A percentile compares a stretch with the other conserved stretches of the same genome.
phyloP scores from a whole-genome alignment of 1,139 yeast species.

The Taphrina wiesneri region DNA sequence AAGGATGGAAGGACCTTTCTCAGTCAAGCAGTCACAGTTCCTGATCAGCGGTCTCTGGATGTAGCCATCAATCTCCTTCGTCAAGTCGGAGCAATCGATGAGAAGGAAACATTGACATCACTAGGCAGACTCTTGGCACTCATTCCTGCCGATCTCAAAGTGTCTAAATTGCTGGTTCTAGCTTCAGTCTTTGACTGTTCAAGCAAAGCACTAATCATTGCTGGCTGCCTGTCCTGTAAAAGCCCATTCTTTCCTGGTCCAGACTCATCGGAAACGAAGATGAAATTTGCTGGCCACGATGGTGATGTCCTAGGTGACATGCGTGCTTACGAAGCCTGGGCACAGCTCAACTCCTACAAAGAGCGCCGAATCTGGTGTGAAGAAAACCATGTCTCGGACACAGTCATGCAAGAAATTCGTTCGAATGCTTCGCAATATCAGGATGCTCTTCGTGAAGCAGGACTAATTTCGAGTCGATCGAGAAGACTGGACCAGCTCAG shows the following conservation, averaged over 20 bases:
- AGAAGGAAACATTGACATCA: slow-evolving; percentile 55
- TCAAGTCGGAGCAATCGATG: slow-evolving; percentile 70
- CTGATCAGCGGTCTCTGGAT: slow-evolving; percentile 58
- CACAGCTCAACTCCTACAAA: slow-evolving; percentile 44
- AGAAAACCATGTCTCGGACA: slow-evolving; percentile 64
- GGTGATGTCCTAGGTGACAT: slow-evolving; percentile 78
- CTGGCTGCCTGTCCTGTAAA: slow-evolving; percentile 72
- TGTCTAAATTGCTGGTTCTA: slow-evolving; percentile 76
- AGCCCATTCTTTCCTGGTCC: slow-evolving; percentile 65
- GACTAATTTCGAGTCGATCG: slow-evolving; percentile 50
- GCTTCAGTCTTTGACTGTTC: slow-evolving; percentile 83
- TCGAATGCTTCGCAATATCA: slow-evolving; percentile 70
- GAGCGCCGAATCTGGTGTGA: slow-evolving; percentile 54
- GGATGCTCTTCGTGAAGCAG: slow-evolving; percentile 69
- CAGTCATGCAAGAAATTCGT: slow-evolving; percentile 67
- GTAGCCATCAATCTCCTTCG: slow-evolving; percentile 64
- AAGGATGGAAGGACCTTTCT: slow-evolving; percentile 65
- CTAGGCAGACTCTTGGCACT: slow-evolving; percentile 74
- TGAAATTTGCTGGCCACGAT: slow-evolving; percentile 48
- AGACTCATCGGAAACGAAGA: slow-evolving; percentile 60
- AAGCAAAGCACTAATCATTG: slow-evolving; percentile 71
- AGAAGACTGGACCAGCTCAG: background rate
- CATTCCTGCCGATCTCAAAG: slow-evolving; percentile 80
- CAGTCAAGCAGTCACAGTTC: slow-evolving; percentile 78
- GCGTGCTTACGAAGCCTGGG: slow-evolving; percentile 58